These are phyloP conservation scores for Cystofilobasidium macerans DNA, from an alignment of 768 basidiomycete genomes.

Conservation along the genomic window DNA sequence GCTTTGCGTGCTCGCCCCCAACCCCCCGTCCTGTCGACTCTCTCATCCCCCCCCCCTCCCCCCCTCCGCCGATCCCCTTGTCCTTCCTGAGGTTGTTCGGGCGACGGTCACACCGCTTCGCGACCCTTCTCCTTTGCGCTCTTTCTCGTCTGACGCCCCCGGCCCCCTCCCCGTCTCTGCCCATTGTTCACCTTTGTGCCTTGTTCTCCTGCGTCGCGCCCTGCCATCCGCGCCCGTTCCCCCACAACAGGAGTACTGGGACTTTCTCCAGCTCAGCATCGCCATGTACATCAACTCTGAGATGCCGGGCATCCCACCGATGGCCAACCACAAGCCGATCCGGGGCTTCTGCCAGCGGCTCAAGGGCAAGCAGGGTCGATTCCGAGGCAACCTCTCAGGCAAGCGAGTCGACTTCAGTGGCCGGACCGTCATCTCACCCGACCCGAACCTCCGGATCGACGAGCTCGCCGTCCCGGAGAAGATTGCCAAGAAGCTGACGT, in stretches of 20 bases:
- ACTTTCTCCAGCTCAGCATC: slow-evolving; percentile 83
- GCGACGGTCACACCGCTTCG: no score
- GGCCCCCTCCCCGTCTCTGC: no score
- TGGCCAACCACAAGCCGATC: slow-evolving; percentile 82
- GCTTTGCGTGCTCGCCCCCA: no score
- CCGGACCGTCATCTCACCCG: slow-evolving; percentile 95
- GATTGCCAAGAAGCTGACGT: slow-evolving; percentile 87
- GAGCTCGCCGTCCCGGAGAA: slow-evolving; percentile 93
- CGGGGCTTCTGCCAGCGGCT: slow-evolving; percentile 94
- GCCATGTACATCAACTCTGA: slow-evolving; percentile 99
- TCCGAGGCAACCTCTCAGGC: slow-evolving; percentile 93
- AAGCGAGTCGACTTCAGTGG: slow-evolving; percentile 99
- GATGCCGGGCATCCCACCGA: slow-evolving; percentile 78
- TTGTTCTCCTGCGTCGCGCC: no score
- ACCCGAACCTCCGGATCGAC: slow-evolving; percentile 96
- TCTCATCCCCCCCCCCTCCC: not conserved
- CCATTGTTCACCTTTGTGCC: no score
- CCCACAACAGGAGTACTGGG: slow-evolving; percentile 82
- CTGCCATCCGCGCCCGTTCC: not conserved
- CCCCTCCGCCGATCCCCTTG: no score
- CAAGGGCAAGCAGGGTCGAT: slow-evolving; percentile 98
- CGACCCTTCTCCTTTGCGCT: no score
- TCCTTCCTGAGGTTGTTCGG: no score
- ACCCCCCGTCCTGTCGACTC: no score
- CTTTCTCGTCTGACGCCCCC: no score